Evolutionary conservation across 352 stramenopile species (phyloP), one percentile per base, ranked within the genome.

Genomic region (Thalassiosira tumida): DNA sequence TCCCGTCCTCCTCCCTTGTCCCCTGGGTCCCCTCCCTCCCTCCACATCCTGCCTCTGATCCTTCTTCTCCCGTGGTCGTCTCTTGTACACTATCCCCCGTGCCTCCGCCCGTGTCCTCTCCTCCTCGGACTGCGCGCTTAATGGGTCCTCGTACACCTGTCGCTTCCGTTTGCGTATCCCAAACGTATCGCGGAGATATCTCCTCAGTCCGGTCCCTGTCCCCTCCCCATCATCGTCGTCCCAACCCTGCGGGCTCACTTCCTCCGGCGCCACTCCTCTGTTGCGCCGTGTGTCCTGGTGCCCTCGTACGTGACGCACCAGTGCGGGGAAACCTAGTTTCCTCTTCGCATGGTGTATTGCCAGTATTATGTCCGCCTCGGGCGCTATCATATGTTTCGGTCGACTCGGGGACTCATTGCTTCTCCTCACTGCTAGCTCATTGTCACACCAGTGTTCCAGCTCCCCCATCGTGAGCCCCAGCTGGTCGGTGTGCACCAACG

Each of bases 401-500:
- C 21, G 13, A 17, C 1, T 0, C 0, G 33, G 26, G 1, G 24
- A 0, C 21, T 41, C 3, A 1, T 62, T 47, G 17, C 75, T 81
- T 10, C 15, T 47, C 4, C 3, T 50, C 0, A 81, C 62, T 0
- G 5, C 47, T 0, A 15, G 31, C 31, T 87, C 26, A 62, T 91
- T 91, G 26, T 91, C 69, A 31, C 77, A 87, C 76, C 85, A 91
- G 2, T 91, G 85, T 1, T 40, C 38, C 3, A 91, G 24, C 24
- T 73, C 40, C 6, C 13, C 33, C 0, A 35, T 64, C 2, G 47
- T 43, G 0, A 91, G 31, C 0, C 24, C n/a, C n/a, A 82, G 26
- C 5, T 76, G 26, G 0, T 86, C 33, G 0, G 86, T 65, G 17
- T 81, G 43, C 3, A 78, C 17, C 0, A 90, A 33, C 14, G 51